These are phyloP conservation scores for Sphaerulina musiva DNA, from an alignment of 2,329 filamentous ascomycete species.

Conservation along the genomic window DNA sequence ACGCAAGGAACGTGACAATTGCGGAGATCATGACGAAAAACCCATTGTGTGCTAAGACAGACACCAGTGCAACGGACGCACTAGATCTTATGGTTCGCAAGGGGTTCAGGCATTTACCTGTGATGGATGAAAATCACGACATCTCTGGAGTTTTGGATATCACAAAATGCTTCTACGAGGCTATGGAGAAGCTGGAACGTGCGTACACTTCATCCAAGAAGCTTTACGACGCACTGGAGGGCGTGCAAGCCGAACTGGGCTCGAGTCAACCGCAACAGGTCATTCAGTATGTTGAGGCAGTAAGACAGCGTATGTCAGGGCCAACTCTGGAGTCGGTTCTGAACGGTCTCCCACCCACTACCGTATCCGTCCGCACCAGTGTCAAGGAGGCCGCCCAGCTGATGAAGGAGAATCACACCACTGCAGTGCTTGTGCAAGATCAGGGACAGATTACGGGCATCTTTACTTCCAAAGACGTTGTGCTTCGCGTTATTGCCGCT, in stretches of 20 bases:
- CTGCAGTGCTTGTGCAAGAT: constrained; percentile 90
- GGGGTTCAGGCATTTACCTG: constrained; percentile 92
- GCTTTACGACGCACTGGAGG: constrained; percentile 93
- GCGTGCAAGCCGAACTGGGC: constrained; percentile 93
- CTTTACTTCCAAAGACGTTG: constrained; percentile 98
- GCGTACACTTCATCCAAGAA: constrained; percentile 98
- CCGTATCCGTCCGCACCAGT: constrained; percentile 89
- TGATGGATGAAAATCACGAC: constrained; percentile 99
- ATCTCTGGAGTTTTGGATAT: constrained; percentile 98
- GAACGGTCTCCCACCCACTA: constrained; percentile 84
- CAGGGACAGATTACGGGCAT: constrained; percentile 97
- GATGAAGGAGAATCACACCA: constrained; percentile 99
- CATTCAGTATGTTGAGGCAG: constrained; percentile 95
- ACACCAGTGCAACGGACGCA: constrained; percentile 96
- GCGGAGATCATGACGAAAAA: constrained; percentile 99
- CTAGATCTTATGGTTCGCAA: constrained; percentile 97
- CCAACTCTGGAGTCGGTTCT: constrained; percentile 92
- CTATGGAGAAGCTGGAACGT: constrained; percentile 98
- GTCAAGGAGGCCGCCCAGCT: constrained; percentile 90
- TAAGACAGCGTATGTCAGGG: constrained; percentile 94
- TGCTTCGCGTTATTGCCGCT: constrained; percentile 93
- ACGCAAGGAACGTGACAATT: constrained; percentile 84
- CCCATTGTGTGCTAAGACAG: constrained; percentile 90
- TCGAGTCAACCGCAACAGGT: constrained; percentile 96
- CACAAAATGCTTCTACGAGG: constrained; percentile 99